Conservation (phyloP, 2,329 filamentous ascomycete species). For the Curvularia hawaiiensis region DNA sequence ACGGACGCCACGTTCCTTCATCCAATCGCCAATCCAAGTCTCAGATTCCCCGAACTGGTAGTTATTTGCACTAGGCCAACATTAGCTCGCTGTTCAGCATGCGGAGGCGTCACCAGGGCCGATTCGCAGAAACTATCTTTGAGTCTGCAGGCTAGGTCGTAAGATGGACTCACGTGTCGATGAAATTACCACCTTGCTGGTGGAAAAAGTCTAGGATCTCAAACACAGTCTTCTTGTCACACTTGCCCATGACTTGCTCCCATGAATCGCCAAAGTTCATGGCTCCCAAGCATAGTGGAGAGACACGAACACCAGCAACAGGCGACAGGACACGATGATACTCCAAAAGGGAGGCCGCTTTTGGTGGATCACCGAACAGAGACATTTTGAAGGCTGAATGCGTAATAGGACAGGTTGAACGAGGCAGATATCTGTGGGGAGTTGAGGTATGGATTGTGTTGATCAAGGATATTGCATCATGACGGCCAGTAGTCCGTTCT, state of each 20-base stretch:
- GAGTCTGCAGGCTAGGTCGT: not conserved
- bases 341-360: slow-evolving; percentile 51
- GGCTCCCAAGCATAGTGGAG: slow-evolving; percentile 58
- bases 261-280: slow-evolving; percentile 62
- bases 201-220: slow-evolving; percentile 56
- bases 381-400: slow-evolving; percentile 17
- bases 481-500: slow-evolving; percentile 6
- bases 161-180: slow-evolving; percentile 51
- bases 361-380: slow-evolving; percentile 33
- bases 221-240: slow-evolving; percentile 53
- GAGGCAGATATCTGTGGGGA: not conserved
- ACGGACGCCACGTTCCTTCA: slow-evolving; percentile 51
- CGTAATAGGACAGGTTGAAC: not conserved
- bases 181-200: slow-evolving; percentile 57
- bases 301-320: slow-evolving; percentile 58
- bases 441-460: not conserved
- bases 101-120: no score
- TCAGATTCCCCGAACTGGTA: slow-evolving; percentile 58
- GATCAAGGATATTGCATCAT: not conserved
- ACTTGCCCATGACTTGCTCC: slow-evolving; percentile 50
- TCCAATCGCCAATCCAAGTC: slow-evolving; percentile 58
- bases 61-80: slow-evolving; percentile 48
- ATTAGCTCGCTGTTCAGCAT: not conserved
- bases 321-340: slow-evolving; percentile 59
- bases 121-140: not conserved